Conservation (phyloP, 441 rosid species). For the Pelargonium citronellum region DNA sequence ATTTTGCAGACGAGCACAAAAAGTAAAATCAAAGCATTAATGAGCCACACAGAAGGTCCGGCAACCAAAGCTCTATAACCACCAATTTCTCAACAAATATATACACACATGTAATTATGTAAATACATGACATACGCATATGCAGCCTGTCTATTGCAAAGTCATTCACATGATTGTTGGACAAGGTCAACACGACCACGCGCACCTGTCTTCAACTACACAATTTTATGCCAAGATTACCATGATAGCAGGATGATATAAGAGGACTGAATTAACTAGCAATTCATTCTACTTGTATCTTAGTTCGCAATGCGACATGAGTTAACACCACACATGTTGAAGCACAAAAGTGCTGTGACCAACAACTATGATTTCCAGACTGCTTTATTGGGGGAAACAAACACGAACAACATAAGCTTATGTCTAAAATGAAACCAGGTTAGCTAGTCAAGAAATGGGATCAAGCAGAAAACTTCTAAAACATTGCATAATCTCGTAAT, state of each 20-base stretch:
- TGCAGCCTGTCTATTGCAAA: background rate
- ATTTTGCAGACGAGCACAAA: background rate
- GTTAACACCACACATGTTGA: background rate
- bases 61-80: background rate
- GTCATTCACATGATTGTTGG: background rate
- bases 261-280: background rate
- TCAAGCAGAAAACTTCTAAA: background rate
- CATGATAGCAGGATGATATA: too few relatives aligned
- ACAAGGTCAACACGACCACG: background rate
- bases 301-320: background rate
- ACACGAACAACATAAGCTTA: background rate
- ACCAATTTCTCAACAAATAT: too few relatives aligned
- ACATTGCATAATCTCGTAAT: conserved; percentile 4
- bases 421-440: background rate
- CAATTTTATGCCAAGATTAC: too few relatives aligned
- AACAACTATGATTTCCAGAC: background rate
- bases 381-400: background rate
- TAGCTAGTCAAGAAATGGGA: background rate
- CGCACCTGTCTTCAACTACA: background rate
- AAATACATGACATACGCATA: background rate
- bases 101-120: background rate
- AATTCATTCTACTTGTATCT: background rate
- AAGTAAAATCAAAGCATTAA: background rate
- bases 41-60: background rate
- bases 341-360: background rate